Base-by-base conservation (phyloP, 2,329 filamentous ascomycete genomes). In the Alternaria sp. region DNA sequence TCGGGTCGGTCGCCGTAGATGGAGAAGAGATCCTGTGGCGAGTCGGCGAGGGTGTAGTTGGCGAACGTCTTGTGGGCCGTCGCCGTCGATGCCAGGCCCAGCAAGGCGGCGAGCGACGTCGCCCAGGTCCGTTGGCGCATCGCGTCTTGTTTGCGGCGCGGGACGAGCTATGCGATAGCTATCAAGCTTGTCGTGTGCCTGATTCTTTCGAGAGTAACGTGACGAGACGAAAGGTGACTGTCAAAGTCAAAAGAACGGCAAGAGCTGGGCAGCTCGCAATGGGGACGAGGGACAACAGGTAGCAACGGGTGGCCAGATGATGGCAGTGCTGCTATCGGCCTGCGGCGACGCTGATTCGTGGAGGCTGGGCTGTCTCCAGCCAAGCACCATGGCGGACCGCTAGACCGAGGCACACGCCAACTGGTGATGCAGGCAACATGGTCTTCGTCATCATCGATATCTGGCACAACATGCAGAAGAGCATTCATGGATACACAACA, bases 1-100 rank as follows among this genome's bases (percentile, higher is more conserved):
- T 87, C 87, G 7, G 93, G 91, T 54, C 92, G 88, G 73, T 91
- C 89, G 69, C 88, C 90, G 81, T 92, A 87, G 50, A 94, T 82
- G 40, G 90, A 87, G 76, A 93, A 84, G 77, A 91, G 88, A 45
- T 73, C 64, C 9, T 74, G 67, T 36, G 77, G 74, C 32, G 73
- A 59, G 36, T 79, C 74, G 88, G 87, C 71, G 88, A 83, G 70
- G 87, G 83, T 81, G 86, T 88, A 74, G 61, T 80, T 79, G 54
- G 74, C 62, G 61, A 74, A 73, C 28, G 75, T 77, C 62, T 74
- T 76, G 60, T 77, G 68, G 28, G 78, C 74, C 59, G 60, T 52
- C 50, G 67, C 65, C 26, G 75, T 57, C 51, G 61, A 68, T 52
- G 71, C 59, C 32, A 76, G 59, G 40, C 62, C 66, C 61, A 77